Conservation (phyloP, 805 yeast genomes). For the Cyberlindnera mrakii region DNA sequence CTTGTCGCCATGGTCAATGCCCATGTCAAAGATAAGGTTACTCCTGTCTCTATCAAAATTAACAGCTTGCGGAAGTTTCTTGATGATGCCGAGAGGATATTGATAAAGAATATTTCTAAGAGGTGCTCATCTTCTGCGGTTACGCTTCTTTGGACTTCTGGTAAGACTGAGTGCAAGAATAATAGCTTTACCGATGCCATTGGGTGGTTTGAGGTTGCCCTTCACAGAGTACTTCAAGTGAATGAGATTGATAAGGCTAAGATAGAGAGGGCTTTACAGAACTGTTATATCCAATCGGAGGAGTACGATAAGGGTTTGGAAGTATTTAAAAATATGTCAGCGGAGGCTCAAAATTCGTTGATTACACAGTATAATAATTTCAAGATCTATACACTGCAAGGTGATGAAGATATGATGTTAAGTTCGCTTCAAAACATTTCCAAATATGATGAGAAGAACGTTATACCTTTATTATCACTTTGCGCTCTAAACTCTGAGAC, state of each 20-base stretch:
- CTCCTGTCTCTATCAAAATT: conserved; percentile 18
- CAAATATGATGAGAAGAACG: conserved; percentile 28
- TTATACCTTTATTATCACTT: conserved; percentile 27
- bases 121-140: conserved; percentile 27
- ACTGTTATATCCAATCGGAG: conserved; percentile 22
- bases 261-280: conserved; percentile 31
- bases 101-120: conserved; percentile 23
- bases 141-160: conserved; percentile 35
- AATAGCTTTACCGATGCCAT: conserved; percentile 17
- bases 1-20: conserved; percentile 26
- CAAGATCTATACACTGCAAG: conserved; percentile 15
- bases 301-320: conserved; percentile 18
- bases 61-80: conserved; percentile 21
- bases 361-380: conserved; percentile 29
- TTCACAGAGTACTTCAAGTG: conserved; percentile 21
- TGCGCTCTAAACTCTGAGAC: conserved; percentile 28
- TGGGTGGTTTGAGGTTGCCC: conserved; percentile 23
- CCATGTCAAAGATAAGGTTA: conserved; percentile 21
- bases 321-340: conserved; percentile 21
- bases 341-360: conserved; percentile 19
- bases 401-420: conserved; percentile 11
- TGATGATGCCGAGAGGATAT: conserved; percentile 23
- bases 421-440: conserved; percentile 29
- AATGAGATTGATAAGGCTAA: conserved; percentile 29
- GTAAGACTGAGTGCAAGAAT: conserved; percentile 26